Evolutionary conservation across 2,329 filamentous ascomycete species (phyloP), one percentile per base, ranked within the genome.

Genomic region (Calonectria pseudoturangicola): DNA sequence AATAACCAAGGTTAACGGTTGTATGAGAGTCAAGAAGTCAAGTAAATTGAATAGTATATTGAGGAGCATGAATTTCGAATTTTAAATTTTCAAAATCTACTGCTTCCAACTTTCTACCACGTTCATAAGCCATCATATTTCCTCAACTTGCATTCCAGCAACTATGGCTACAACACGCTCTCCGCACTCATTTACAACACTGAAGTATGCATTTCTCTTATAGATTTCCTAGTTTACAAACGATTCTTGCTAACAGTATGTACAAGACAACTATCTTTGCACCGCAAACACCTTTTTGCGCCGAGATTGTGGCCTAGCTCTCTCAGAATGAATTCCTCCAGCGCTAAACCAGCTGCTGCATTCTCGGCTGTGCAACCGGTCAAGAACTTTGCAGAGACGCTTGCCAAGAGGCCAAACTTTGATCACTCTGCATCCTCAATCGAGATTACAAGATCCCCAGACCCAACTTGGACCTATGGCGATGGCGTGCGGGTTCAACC

Each of bases 401-500:
- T 76, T 58, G 74, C 79, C 43, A 67, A 62, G 33, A 73, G 80
- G 0, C 79, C 77, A 0, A 73, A 75, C 5, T 82, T 81, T 63
- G 79, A 82, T 30, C 74, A 76, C 16, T 74, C 73, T 0, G 69
- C 65, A n/a, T 62, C 63, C 1, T 68, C 75, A 12, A 79, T 82
- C 4, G 66, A 74, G 21, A 68, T 81, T 25, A 82, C 80, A 1
- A 82, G 81, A 30, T 80, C 80, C 0, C 80, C 80, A 18, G 84
- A 87, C n/a, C 86, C 89, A 2, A 74, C 81, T 25, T 91, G 89
- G 89, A 86, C 85, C 33, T 83, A 85, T n/a, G 89, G 84, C 9
- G 73, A 78, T 13, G 83, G 83, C 7, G 81, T 81, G 16, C 75
- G 68, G 60, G 78, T 48, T 83, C 69, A 48, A 15, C 62, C 63